Evolutionary conservation across 2,329 filamentous ascomycete genomes (phyloP).

Genomic region (Hypoxylon sp.): DNA sequence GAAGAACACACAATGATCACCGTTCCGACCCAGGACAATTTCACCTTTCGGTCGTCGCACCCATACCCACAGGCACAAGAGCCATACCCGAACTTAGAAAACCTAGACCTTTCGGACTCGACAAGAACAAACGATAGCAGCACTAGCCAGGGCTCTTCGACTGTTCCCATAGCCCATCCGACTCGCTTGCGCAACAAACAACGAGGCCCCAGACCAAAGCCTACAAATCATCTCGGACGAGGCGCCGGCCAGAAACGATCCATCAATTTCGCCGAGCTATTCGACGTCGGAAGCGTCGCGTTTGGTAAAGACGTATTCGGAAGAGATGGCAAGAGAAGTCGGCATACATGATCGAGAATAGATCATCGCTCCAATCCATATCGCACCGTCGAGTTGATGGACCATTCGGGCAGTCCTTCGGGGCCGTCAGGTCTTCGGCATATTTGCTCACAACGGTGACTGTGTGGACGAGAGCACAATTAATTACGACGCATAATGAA

Average conservation of each 20-base stretch:
- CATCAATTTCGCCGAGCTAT: slow-evolving; percentile 81
- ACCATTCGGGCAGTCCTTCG: not conserved
- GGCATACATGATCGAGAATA: slow-evolving; percentile 60
- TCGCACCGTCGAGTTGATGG: slow-evolving; percentile 23
- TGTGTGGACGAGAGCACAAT: slow-evolving; percentile 16
- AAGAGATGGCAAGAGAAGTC: slow-evolving; percentile 64
- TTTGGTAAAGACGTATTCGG: slow-evolving; percentile 73
- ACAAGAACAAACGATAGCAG: slow-evolving; percentile 58
- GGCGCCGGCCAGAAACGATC: slow-evolving; percentile 80
- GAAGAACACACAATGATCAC: slow-evolving; percentile 57
- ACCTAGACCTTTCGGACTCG: slow-evolving; percentile 71
- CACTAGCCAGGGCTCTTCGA: slow-evolving; percentile 51
- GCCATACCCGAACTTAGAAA: slow-evolving; percentile 72
- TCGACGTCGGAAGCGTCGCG: slow-evolving; percentile 76
- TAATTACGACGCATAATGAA: slow-evolving; percentile 34
- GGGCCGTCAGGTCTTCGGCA: not conserved
- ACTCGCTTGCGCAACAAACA: slow-evolving; percentile 48
- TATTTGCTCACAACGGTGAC: not conserved
- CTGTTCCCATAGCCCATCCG: slow-evolving; percentile 51
- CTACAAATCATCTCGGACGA: slow-evolving; percentile 66
- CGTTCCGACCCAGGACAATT: slow-evolving; percentile 72
- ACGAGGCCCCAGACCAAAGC: slow-evolving; percentile 48
- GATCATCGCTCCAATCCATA: slow-evolving; percentile 17
- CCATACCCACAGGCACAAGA: slow-evolving; percentile 70
- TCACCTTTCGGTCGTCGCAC: slow-evolving; percentile 78